Conservation (phyloP, 2,329 filamentous ascomycete genomes). For the Pestalotiopsis sp. region DNA sequence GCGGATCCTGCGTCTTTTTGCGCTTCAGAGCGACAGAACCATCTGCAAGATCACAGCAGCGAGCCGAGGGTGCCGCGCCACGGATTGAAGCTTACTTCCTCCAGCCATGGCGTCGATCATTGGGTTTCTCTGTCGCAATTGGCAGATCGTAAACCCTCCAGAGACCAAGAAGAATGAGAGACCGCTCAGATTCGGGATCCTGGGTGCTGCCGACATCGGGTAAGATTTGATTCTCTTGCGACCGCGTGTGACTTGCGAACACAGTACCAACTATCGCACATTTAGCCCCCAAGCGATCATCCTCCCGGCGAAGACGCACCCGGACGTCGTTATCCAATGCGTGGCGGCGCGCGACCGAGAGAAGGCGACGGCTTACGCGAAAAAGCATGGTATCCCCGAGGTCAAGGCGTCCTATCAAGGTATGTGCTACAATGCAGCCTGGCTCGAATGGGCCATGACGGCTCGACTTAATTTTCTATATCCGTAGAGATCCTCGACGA, state of each 20-base stretch:
- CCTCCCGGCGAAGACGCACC: conserved; percentile 51
- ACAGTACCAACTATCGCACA: not conserved
- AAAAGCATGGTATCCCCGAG: conserved; percentile 52
- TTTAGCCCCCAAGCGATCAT: conserved; percentile 45
- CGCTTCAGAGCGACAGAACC: no score
- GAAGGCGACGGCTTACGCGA: conserved; percentile 51
- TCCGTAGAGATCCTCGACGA: conserved; percentile 40
- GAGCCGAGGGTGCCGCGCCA: not conserved
- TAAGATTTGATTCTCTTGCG: conserved; percentile 24
- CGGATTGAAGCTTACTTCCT: not conserved
- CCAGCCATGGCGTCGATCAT: conserved; percentile 14
- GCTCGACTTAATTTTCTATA: not conserved
- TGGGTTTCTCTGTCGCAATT: conserved; percentile 25
- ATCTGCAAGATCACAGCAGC: no score
- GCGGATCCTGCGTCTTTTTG: no score
- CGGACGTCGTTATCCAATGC: conserved; percentile 54
- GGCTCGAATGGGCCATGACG: not conserved
- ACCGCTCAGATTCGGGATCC: conserved; percentile 40
- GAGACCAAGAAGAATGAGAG: conserved; percentile 20
- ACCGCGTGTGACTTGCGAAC: not conserved
- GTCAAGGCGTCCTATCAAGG: conserved; percentile 53
- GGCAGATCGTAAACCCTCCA: conserved; percentile 24
- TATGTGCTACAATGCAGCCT: conserved; percentile 21
- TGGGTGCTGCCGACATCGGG: conserved; percentile 43
- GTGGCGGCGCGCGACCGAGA: conserved; percentile 53